phyloP scores from a whole-genome alignment of 352 stramenopile species.

The Globisporangium iwayamae region DNA sequence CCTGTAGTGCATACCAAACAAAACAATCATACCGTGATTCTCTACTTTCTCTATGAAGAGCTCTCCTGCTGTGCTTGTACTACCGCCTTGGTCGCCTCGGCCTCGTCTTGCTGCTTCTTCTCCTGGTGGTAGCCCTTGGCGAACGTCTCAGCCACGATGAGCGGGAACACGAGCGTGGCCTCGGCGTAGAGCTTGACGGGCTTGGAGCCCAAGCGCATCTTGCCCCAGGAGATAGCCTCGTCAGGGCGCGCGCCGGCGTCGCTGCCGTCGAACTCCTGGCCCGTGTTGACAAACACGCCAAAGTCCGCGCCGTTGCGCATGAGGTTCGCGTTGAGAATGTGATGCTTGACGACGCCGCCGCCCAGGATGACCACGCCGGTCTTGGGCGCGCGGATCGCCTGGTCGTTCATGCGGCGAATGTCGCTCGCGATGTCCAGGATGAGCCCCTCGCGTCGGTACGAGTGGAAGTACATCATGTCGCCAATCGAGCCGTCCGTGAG shows the following conservation, averaged over 20 bases:
- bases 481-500: conserved; percentile 99
- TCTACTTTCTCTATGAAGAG: conserved; percentile 1
- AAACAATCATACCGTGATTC: neutral
- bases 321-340: conserved; percentile 99
- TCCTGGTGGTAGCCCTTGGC: conserved; percentile 89
- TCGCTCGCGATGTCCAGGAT: conserved; percentile 97
- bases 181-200: conserved; percentile 98
- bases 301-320: conserved; percentile 99
- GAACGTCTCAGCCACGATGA: conserved; percentile 99
- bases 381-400: conserved; percentile 92
- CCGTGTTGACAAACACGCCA: conserved; percentile 99
- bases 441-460: conserved; percentile 97
- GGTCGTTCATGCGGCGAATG: conserved; percentile 98
- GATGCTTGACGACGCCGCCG: conserved; percentile 98
- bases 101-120: conserved; percentile 29
- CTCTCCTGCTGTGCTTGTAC: neutral
- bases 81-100: neutral
- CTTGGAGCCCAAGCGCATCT: conserved; percentile 93
- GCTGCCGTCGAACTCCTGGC: conserved; percentile 97
- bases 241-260: conserved; percentile 97
- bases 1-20: neutral
- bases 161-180: conserved; percentile 97
- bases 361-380: conserved; percentile 99
- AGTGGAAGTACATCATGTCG: conserved; percentile 99
- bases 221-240: conserved; percentile 99